Evolutionary conservation across 257 asterid genomes (phyloP), one percentile per base, ranked within the genome.

Genomic region (Euphrasia confusa): DNA sequence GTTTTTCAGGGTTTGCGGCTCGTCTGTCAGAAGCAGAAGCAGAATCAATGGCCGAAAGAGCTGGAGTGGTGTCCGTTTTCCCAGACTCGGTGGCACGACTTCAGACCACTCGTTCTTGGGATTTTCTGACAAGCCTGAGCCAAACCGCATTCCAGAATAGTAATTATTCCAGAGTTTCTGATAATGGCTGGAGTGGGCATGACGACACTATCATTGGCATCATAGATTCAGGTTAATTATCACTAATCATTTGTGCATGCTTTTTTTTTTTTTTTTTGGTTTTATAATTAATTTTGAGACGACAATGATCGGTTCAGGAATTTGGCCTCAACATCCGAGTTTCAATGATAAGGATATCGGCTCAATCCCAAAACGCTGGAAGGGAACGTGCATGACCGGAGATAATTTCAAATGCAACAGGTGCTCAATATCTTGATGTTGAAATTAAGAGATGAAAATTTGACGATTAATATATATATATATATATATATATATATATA

Each of bases 91-190:
- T 85, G 27, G 47, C 84, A 13, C 70, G 82, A n/a, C 95, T 91
- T 61, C 98, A 88, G 79, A 88, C 98, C 0, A 91, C 98, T 21
- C 96, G 77, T 67, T 91, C 98, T 0, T 91, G 98, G 98, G 98
- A 91, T 54, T 91, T 88, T 71, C 76, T 91, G 81, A 74, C 77
- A 65, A 73, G 61, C 10, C 92, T 80, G 65, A 73, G 61, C 10
- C 92, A 82, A 61, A 71, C 84, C 27, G 73, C 65, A 35, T 35
- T 73, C 3, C 71, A 75, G 68, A 68, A 70, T 13, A 77, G 78
- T 61, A 63, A 72, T 75, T 30, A 39, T 24, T 4, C 63, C 73
- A 21, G 24, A 21, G 24, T 21, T 21, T 21, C 24, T 21, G 24
- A 21, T 21, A 21, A 21, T 21, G 24, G 24, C 24, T 21, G 24